These are phyloP conservation scores for Retiboletus flavoniger DNA, from an alignment of 1,284 basidiomycete species.

Conservation along the genomic window DNA sequence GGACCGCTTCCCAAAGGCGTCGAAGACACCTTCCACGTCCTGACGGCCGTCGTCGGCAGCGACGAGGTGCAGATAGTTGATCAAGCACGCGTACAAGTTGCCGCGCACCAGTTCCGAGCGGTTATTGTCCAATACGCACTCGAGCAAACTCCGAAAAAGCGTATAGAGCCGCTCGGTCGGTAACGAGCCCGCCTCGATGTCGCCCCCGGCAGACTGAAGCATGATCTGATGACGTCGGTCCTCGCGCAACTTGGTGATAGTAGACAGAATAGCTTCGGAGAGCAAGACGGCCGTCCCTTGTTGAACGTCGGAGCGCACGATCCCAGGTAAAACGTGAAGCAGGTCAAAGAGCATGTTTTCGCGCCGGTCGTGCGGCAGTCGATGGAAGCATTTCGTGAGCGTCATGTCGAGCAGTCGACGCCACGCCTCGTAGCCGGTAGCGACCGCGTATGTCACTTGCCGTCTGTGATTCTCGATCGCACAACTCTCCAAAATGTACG, in stretches of 20 bases:
- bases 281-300: constrained; percentile 77
- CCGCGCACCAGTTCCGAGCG: constrained; percentile 86
- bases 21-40: constrained; percentile 22
- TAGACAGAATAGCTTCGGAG: constrained; percentile 78
- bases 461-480: constrained; percentile 85
- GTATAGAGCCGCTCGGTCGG: constrained; percentile 79
- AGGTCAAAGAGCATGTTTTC: constrained; percentile 89
- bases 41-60: constrained; percentile 27
- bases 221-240: constrained; percentile 68
- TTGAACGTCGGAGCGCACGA: constrained; percentile 59
- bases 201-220: constrained; percentile 61
- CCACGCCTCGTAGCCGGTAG: constrained; percentile 79
- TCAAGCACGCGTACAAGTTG: constrained; percentile 89
- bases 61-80: constrained; percentile 84
- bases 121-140: constrained; percentile 75
- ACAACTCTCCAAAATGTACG: constrained; percentile 79
- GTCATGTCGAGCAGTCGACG: constrained; percentile 78
- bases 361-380: constrained; percentile 74
- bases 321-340: constrained; percentile 72
- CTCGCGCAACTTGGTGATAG: constrained; percentile 82
- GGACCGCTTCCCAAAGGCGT: constrained; percentile 29
- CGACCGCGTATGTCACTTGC: constrained; percentile 71
- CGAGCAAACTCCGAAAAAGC: constrained; percentile 73
- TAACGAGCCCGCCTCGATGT: constrained; percentile 61
- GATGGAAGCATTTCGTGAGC: constrained; percentile 80